Base-by-base conservation (phyloP, 73 alveolate species). In the Symbiodinium pilosum region DNA sequence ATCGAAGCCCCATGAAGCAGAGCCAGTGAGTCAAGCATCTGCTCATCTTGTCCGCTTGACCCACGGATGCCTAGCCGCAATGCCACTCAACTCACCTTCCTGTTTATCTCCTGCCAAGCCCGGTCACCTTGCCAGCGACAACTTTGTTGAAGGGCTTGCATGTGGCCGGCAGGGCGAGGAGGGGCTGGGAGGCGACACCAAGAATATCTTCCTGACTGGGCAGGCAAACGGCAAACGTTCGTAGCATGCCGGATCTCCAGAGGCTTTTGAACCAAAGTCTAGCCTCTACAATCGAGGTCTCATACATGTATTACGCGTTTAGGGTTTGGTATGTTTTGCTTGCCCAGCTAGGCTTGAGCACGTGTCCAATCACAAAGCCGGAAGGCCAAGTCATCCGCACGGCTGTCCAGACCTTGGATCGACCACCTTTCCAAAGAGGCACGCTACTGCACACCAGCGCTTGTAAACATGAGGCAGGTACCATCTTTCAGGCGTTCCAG, bases 401-500 rank as follows among this genome's bases (percentile, higher is more conserved):
- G 85, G n/a, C 84, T 87, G 59, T 87, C 94, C 59, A 87, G 75
- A n/a, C 93, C 93, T 86, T 30, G 85, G 21, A 43, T 34, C 41
- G 20, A 16, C 44, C 2, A 34, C 85, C 12, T 11, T 24, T 12
- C 18, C 47, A n/a, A 12, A 30, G n/a, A n/a, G n/a, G n/a, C n/a
- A n/a, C n/a, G n/a, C n/a, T n/a, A n/a, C n/a, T 16, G 43, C 12
- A 24, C 28, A 16, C 40, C 93, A n/a, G n/a, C n/a, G n/a, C n/a
- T n/a, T n/a, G n/a, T n/a, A n/a, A n/a, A n/a, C n/a, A n/a, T 84
- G 38, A 36, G 93, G 83, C 81, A 8, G 68, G 21, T 9, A 39
- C 96, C 96, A 43, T 89, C 96, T 24, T 69, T 64, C 81, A 89
- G 75, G 40, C 96, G 96, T 28, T 89, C 96, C 73, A 89, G 52